These are phyloP conservation scores for Candolleomyces eurysporus DNA, from an alignment of 768 basidiomycete species.

Conservation along the genomic window DNA sequence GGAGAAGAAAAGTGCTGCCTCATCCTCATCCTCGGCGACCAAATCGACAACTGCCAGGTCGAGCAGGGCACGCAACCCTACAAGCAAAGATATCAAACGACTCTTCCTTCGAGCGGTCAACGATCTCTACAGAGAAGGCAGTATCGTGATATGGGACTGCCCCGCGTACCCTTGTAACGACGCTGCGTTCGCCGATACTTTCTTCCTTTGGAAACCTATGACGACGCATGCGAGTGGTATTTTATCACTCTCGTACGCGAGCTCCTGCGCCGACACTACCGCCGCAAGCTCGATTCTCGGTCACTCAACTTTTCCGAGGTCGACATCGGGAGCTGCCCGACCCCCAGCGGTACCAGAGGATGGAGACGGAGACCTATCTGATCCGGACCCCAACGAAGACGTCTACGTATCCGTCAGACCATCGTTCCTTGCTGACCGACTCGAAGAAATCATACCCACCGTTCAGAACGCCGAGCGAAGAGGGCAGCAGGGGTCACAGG, in stretches of 20 bases:
- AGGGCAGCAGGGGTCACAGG: conserved; percentile 14
- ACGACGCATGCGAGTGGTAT: conserved; percentile 15
- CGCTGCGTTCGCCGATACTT: conserved; percentile 17
- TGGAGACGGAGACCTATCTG: conserved; percentile 52
- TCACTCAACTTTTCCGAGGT: background rate
- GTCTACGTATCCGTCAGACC: conserved; percentile 64
- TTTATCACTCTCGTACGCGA: conserved; percentile 20
- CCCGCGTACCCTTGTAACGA: conserved; percentile 38
- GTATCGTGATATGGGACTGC: conserved; percentile 72
- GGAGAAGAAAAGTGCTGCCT: conserved; percentile 29
- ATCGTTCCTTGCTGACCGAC: conserved; percentile 37
- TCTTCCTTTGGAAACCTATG: conserved; percentile 50
- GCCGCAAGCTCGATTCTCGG: conserved; percentile 11
- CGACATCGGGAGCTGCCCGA: background rate
- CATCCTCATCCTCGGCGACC: background rate
- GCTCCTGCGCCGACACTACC: conserved; percentile 24
- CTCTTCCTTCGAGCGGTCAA: conserved; percentile 66
- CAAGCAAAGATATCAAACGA: conserved; percentile 54
- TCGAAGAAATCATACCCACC: conserved; percentile 4
- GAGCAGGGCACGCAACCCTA: conserved; percentile 9
- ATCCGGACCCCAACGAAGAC: conserved; percentile 59
- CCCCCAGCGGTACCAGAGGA: conserved; percentile 21
- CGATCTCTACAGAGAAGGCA: conserved; percentile 68
- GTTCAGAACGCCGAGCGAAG: conserved; percentile 33
- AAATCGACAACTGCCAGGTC: background rate